Evolutionary conservation across 257 asterid species (phyloP), one percentile per base, ranked within the genome.

Genomic region (Cruciata laevipes): DNA sequence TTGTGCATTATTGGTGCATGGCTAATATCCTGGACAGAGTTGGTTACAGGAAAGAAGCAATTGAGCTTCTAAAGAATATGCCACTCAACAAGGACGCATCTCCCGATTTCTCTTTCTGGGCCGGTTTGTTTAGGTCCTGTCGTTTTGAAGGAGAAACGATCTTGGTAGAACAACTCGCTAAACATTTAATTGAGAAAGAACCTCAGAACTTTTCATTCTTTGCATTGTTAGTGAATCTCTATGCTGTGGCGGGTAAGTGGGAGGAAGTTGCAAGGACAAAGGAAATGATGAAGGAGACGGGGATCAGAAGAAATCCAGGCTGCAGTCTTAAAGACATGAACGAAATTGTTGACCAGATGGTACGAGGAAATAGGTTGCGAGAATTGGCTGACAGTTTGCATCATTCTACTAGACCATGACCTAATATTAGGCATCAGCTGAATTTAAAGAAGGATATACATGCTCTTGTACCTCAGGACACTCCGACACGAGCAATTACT

Each of bases 1-100:
- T 89, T 16, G 93, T 79, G 17, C 93, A 85, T 79, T 84, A 82
- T 61, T 87, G 95, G 93, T 87, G 89, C 83, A 67, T 87, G 92
- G 89, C 95, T 64, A 82, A 78, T 75, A 83, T 89, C 25, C 82
- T 82, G 77, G 91, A 86, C 60, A 72, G 66, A 71, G 81, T 71
- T 74, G 95, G 87, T 71, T 74, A 71, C 42, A 71, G 61, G 78
- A 72, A 79, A 51, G 93, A 87, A 69, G 96, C 96, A 17, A 68
- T 82, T 68, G 76, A 77, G 68, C 66, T 82, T 32, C 58, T 89
- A 71, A 73, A 69, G 74, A 79, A 69, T 75, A 78, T 82, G 72
- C 84, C 83, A 14, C 47, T 24, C 25, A 81, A 78, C 4, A 80
- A 74, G 14, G 79, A 78, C 61, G 51, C 60, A 47, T 69, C 80